Conservation (phyloP, 1,139 yeast genomes). For the Geotrichum candidum region DNA sequence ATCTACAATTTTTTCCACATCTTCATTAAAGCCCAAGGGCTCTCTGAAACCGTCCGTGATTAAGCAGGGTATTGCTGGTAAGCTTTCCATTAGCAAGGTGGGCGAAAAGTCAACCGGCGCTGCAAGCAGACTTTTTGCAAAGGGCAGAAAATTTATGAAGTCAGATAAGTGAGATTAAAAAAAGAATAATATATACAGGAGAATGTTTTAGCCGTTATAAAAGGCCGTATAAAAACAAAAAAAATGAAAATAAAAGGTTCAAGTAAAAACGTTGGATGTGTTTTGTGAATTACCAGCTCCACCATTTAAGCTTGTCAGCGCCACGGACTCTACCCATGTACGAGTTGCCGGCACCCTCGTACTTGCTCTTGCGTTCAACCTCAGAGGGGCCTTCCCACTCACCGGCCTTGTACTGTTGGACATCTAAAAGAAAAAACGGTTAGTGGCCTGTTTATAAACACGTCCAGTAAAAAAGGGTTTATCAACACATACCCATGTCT, state of each 20-base stretch:
- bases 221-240: neutral
- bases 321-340: slow-evolving; percentile 23
- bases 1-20: slow-evolving; percentile 2
- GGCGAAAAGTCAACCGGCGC: slow-evolving; percentile 34
- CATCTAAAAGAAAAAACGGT: slow-evolving; percentile 18
- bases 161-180: slow-evolving; percentile 6
- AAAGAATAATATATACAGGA: slow-evolving; percentile 1
- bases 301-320: slow-evolving; percentile 13
- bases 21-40: slow-evolving; percentile 5
- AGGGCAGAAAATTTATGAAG: slow-evolving; percentile 30
- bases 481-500: slow-evolving; percentile 12
- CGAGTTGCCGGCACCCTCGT: slow-evolving; percentile 38
- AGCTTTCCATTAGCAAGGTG: slow-evolving; percentile 28
- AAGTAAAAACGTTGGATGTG: neutral
- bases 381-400: slow-evolving; percentile 33
- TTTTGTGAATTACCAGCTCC: neutral
- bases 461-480: neutral
- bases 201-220: neutral
- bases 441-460: neutral
- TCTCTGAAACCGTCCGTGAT: slow-evolving; percentile 9
- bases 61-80: slow-evolving; percentile 14
- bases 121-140: slow-evolving; percentile 36
- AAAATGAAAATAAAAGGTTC: no score
- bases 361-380: slow-evolving; percentile 33
- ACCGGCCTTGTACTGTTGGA: slow-evolving; percentile 32